Percentiles rank a stretch among this genome's conserved stretches.
These are phyloP conservation scores for Backusella westeae DNA, from an alignment of 192 early-diverging fungal species.

Conservation along the genomic window DNA sequence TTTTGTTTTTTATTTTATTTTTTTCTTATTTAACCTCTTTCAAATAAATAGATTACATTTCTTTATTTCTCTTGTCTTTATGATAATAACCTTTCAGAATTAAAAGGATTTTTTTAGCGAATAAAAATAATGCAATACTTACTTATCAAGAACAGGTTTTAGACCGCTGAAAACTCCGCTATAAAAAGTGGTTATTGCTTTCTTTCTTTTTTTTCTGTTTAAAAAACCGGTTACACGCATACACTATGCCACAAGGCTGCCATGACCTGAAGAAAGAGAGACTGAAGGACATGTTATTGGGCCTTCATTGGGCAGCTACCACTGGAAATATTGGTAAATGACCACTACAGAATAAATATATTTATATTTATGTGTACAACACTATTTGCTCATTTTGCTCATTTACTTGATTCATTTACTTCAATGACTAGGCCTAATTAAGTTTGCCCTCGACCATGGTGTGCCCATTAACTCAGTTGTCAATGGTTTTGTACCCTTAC, in stretches of 20 bases:
- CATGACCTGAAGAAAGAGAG: conserved; percentile 3
- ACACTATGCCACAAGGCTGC: not conserved
- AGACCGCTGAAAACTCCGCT: not conserved
- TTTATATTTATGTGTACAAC: not conserved
- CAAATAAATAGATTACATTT: conserved; percentile 2
- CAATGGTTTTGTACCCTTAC: conserved; percentile 67
- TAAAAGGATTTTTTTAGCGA: not conserved
- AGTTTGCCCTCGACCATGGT: conserved; percentile 66
- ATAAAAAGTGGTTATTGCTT: not conserved
- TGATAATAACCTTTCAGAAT: not conserved
- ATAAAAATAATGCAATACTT: not conserved
- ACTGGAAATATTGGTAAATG: conserved; percentile 48
- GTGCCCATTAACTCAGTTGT: conserved; percentile 60
- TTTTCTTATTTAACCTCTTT: not conserved
- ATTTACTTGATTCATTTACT: not conserved
- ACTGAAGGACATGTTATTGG: conserved; percentile 5
- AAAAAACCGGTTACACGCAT: not conserved
- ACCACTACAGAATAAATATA: not conserved
- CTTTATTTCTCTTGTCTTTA: not conserved
- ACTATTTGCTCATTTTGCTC: not conserved
- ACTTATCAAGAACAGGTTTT: not conserved
- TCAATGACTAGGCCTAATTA: conserved; percentile 43
- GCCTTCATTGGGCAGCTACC: conserved; percentile 50
- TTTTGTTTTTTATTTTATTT: not conserved
- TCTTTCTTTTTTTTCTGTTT: not conserved